phyloP scores from a whole-genome alignment of 116 monocot genomes.

The Dioscorea cayenensis region DNA sequence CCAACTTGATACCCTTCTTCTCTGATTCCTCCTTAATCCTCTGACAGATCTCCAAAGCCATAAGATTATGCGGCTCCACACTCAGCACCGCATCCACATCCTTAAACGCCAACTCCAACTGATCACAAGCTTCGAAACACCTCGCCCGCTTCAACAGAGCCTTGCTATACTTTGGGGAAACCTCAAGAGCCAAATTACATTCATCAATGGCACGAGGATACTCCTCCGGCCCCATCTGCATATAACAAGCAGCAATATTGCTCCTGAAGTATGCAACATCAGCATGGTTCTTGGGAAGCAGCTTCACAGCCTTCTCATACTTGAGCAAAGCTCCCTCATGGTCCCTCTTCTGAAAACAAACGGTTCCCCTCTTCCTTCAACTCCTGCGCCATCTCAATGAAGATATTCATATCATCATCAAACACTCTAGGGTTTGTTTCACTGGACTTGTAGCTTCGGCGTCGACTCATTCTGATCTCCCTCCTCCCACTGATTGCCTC shows the following conservation, averaged over 20 bases:
- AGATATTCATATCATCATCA: slow-evolving; percentile 46
- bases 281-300: slow-evolving; percentile 49
- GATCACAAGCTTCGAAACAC: slow-evolving; percentile 48
- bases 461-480: not conserved
- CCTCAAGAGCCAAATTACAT: slow-evolving; percentile 57
- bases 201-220: slow-evolving; percentile 45
- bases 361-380: slow-evolving; percentile 59
- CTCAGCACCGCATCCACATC: slow-evolving; percentile 42
- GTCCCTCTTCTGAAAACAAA: slow-evolving; percentile 43
- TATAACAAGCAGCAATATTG: slow-evolving; percentile 61
- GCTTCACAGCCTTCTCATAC: slow-evolving; percentile 68
- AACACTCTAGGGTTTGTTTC: slow-evolving; percentile 4
- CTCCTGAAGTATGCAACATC: slow-evolving; percentile 45
- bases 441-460: not conserved
- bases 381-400: slow-evolving; percentile 48
- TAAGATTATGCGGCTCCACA: slow-evolving; percentile 61
- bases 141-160: slow-evolving; percentile 53
- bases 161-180: slow-evolving; percentile 47
- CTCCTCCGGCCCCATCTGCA: slow-evolving; percentile 50
- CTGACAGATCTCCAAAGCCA: slow-evolving; percentile 58
- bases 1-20: slow-evolving; percentile 38
- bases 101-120: slow-evolving; percentile 36
- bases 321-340: slow-evolving; percentile 47
- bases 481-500: not conserved
- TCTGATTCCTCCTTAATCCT: slow-evolving; percentile 38